phyloP scores from a whole-genome alignment of 2,329 filamentous ascomycete species.

The Elsinoe batatas region DNA sequence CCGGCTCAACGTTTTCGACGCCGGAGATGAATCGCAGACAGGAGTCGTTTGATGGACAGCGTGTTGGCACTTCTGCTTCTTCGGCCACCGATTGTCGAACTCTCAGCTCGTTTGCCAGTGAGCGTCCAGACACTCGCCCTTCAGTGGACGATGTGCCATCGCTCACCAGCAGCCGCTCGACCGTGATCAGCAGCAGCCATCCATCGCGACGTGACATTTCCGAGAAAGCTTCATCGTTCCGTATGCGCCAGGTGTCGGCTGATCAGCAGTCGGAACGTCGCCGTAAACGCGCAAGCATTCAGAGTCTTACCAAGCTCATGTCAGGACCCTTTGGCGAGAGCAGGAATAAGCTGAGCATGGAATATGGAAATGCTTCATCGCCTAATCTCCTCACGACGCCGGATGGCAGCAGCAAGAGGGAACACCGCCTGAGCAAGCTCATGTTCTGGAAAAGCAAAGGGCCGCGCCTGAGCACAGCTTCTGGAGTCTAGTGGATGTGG shows the following conservation, averaged over 20 bases:
- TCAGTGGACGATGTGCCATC: slow-evolving; percentile 68
- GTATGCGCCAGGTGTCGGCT: slow-evolving; percentile 11
- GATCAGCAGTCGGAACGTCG: slow-evolving; percentile 40
- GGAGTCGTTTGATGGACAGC: slow-evolving; percentile 58
- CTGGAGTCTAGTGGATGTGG: slow-evolving; percentile 2
- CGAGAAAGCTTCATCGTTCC: slow-evolving; percentile 13
- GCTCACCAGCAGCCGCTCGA: slow-evolving; percentile 65
- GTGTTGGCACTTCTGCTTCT: slow-evolving; percentile 65
- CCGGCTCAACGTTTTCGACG: slow-evolving; percentile 50
- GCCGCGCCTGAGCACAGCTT: slow-evolving; percentile 9
- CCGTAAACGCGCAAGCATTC: slow-evolving; percentile 64
- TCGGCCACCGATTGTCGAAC: slow-evolving; percentile 62
- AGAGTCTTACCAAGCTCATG: slow-evolving; percentile 66
- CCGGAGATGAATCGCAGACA: slow-evolving; percentile 53
- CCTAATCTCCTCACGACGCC: slow-evolving; percentile 37
- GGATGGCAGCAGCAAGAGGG: slow-evolving; percentile 41
- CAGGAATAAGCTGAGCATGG: slow-evolving; percentile 63
- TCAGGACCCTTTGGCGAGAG: slow-evolving; percentile 61
- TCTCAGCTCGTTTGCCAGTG: slow-evolving; percentile 61
- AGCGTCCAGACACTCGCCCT: slow-evolving; percentile 61
- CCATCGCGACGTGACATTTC: slow-evolving; percentile 26
- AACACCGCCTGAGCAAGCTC: slow-evolving; percentile 61
- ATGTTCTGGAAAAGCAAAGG: slow-evolving; percentile 65
- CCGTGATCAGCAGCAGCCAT: slow-evolving; percentile 61
- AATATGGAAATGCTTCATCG: slow-evolving; percentile 47